phyloP scores from a whole-genome alignment of 1,139 yeast species.

The Suhomyces panamericanus region DNA sequence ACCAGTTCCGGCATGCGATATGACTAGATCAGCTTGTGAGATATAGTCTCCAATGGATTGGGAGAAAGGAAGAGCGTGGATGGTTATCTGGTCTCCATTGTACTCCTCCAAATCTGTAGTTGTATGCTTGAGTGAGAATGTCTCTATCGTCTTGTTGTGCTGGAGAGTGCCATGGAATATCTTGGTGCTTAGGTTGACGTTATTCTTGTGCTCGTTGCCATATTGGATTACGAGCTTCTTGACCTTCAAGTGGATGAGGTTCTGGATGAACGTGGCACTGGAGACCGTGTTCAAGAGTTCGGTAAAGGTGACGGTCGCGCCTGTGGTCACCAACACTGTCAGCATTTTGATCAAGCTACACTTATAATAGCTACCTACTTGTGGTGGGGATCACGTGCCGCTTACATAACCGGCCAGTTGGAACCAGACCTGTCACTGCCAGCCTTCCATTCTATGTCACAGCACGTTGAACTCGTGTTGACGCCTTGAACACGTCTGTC shows the following conservation, averaged over 20 bases:
- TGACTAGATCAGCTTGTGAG: constrained; percentile 51
- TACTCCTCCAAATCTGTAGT: constrained; percentile 1
- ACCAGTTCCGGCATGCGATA: constrained; percentile 95
- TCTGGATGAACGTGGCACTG: constrained; percentile 33
- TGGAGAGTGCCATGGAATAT: constrained; percentile 22
- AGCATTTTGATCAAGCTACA: constrained; percentile 11
- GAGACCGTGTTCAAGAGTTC: constrained; percentile 48
- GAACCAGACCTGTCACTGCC: too few relatives aligned
- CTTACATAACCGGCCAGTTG: not conserved
- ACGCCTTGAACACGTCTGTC: too few relatives aligned
- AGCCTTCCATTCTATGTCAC: too few relatives aligned
- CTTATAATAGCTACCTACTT: too few relatives aligned
- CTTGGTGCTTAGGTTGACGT: constrained; percentile 26
- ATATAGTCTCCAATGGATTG: constrained; percentile 42
- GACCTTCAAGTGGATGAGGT: constrained; percentile 36
- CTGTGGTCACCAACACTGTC: constrained; percentile 63
- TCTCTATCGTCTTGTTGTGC: constrained; percentile 12
- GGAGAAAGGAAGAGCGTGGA: constrained; percentile 50
- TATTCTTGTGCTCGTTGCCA: constrained; percentile 52
- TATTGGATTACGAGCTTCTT: constrained; percentile 59
- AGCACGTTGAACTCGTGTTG: too few relatives aligned
- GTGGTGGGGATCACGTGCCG: not conserved
- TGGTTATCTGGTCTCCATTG: constrained; percentile 6
- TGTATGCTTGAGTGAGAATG: constrained; percentile 4
- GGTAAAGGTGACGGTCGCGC: constrained; percentile 81